Percentiles rank a stretch among this genome's conserved stretches.
Evolutionary conservation across 768 basidiomycete species (phyloP).

Genomic region (Boletus reticulatus): DNA sequence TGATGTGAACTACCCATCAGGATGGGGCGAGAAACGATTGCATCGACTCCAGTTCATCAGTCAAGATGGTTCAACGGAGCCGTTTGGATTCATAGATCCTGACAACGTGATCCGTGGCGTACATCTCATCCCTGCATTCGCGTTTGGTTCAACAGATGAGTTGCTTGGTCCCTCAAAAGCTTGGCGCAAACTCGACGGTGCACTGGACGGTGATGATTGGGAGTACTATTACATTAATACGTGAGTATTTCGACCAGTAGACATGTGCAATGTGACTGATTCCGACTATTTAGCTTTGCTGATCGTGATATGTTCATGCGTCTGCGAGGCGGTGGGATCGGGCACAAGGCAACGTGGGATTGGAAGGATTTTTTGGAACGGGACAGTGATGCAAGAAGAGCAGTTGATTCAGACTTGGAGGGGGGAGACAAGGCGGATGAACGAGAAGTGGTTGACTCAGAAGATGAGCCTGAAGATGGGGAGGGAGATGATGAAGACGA

Average conservation of each 20-base stretch:
- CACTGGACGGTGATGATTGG: constrained; percentile 21
- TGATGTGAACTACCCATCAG: constrained; percentile 4
- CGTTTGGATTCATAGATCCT: not conserved
- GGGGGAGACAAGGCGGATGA: too few species aligned
- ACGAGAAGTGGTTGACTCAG: too few species aligned
- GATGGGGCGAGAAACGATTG: not conserved
- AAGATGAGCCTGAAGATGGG: too few species aligned
- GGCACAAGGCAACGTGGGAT: not conserved
- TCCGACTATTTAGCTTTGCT: not conserved
- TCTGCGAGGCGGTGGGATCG: not conserved
- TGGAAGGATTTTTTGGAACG: too few species aligned
- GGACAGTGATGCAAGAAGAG: too few species aligned
- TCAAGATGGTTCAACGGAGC: not conserved
- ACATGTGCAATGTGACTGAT: not conserved
- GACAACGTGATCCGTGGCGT: not conserved
- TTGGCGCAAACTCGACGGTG: not conserved
- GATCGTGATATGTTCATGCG: not conserved
- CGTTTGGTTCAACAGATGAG: constrained; percentile 9
- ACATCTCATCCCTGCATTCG: constrained; percentile 14
- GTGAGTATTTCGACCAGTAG: constrained; percentile 24
- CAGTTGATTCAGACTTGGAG: too few species aligned
- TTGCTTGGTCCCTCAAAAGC: constrained; percentile 2
- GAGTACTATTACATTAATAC: constrained; percentile 32
- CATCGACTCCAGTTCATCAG: too few species aligned
- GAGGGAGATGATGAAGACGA: too few species aligned